Evolutionary conservation across 164 flowering plant species (phyloP), one percentile per base, ranked within the genome.

Genomic region (Cinnamomum micranthum): DNA sequence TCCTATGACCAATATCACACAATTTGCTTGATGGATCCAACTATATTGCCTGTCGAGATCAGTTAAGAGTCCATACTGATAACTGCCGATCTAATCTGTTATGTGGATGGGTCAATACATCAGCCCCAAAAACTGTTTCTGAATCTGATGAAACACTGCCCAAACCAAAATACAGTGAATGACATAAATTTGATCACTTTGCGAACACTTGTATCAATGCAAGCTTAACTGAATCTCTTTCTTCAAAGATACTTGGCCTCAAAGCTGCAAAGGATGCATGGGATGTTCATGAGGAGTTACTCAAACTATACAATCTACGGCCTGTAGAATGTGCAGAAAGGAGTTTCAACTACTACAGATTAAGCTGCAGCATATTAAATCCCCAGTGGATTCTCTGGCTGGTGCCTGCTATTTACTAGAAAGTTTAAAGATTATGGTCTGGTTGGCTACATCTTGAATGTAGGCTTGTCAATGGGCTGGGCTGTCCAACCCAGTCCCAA

Each of bases 1-100:
- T 66, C 69, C 69, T 27, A 66, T 31, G 25, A 27, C 69, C 19
- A 66, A 31, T 66, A 66, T 12, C 7, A 25, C 33, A 66, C 27
- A 66, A 25, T 66, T 66, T 24, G 68, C 24, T 24, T 65, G 69
- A 66, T 27, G 69, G 69, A 2, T 66, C 69, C 19, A 66, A 31
- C 50, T 4, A 66, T 27, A 33, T 66, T 66, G 19, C 28, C n/a
- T 12, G 69, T 59, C 2, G 22, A 22, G 22, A 22, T 17, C 22
- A 59, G 63, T 59, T 59, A 17, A 2, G 63, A 15, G 23, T 59
- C 1, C 63, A 59, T 59, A 1, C 19, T 59, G 5, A 59, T 59
- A 59, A 59, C n/a, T 22, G 20, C 63, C 1, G 63, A 59, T 59
- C 63, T 59, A 19, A 59, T 59, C 20, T 5, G 63, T 59, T 2